Conservation (phyloP, 441 rosid species). For the Adansonia gregorii region DNA sequence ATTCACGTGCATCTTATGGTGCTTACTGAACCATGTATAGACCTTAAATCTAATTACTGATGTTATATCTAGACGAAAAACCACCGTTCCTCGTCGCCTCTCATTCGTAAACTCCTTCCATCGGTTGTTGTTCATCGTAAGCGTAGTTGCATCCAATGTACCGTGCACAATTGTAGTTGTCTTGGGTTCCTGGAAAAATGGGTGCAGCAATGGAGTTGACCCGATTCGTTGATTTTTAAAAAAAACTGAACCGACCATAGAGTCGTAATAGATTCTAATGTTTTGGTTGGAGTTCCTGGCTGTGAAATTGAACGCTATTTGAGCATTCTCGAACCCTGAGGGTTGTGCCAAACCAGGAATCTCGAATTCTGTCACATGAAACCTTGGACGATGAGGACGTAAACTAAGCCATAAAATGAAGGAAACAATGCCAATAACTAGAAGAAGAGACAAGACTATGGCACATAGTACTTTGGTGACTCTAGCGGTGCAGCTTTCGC, state of each 20-base stretch:
- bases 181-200: constrained; percentile 72
- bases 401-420: constrained; percentile 85
- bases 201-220: constrained; percentile 42
- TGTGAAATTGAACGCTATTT: constrained; percentile 61
- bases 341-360: constrained; percentile 61
- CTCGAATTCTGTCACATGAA: constrained; percentile 53
- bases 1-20: constrained; percentile 68
- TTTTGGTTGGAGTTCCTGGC: constrained; percentile 71
- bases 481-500: constrained; percentile 66
- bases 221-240: constrained; percentile 67
- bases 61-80: constrained; percentile 63
- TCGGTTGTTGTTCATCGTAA: constrained; percentile 54
- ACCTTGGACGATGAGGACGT: constrained; percentile 85
- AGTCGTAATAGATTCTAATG: constrained; percentile 60
- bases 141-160: constrained; percentile 56
- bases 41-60: constrained; percentile 65
- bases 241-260: constrained; percentile 54
- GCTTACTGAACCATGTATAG: constrained; percentile 58
- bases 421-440: constrained; percentile 53
- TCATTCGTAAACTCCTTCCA: constrained; percentile 70
- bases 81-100: constrained; percentile 53
- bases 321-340: constrained; percentile 59
- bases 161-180: constrained; percentile 45
- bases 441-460: constrained; percentile 51
- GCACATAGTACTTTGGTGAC: constrained; percentile 64